Conservation (phyloP, 148 eudicot species). For the Mesembryanthemum crystallinum region DNA sequence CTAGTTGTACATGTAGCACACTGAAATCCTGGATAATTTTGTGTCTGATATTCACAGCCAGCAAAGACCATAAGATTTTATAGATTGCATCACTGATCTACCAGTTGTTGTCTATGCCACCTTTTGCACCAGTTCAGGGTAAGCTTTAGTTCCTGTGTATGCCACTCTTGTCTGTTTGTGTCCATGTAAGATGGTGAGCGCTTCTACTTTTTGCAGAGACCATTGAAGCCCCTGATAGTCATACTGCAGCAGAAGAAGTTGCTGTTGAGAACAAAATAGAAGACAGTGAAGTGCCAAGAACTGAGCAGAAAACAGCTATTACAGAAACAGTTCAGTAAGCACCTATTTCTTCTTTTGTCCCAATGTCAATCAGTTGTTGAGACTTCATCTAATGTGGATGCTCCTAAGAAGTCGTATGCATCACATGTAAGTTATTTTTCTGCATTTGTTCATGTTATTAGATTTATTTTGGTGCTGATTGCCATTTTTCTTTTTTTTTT, state of each 20-base stretch:
- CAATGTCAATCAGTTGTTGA: constrained; percentile 25
- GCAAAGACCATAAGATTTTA: constrained; percentile 82
- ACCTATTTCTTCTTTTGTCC: constrained; percentile 24
- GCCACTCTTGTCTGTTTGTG: background rate
- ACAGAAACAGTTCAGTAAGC: constrained; percentile 29
- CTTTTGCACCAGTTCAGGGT: constrained; percentile 37
- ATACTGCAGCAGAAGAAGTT: constrained; percentile 17
- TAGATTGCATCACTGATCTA: constrained; percentile 83
- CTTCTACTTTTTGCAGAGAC: constrained; percentile 29
- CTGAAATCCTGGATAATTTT: constrained; percentile 12
- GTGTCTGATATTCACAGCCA: constrained; percentile 55
- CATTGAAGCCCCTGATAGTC: constrained; percentile 13
- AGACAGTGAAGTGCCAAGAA: constrained; percentile 11
- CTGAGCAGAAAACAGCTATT: constrained; percentile 20
- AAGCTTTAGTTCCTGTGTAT: background rate
- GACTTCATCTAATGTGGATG: constrained; percentile 28
- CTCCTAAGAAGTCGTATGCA: constrained; percentile 63
- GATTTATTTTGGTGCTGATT: background rate
- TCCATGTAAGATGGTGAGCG: background rate
- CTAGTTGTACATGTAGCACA: no score
- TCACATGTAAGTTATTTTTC: constrained; percentile 49
- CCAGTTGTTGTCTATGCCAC: no score
- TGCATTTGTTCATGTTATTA: background rate
- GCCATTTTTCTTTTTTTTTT: no score
- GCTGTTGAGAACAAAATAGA: constrained; percentile 14